Conservation (phyloP, 345 rosid species). For the Syzygium jambos region DNA sequence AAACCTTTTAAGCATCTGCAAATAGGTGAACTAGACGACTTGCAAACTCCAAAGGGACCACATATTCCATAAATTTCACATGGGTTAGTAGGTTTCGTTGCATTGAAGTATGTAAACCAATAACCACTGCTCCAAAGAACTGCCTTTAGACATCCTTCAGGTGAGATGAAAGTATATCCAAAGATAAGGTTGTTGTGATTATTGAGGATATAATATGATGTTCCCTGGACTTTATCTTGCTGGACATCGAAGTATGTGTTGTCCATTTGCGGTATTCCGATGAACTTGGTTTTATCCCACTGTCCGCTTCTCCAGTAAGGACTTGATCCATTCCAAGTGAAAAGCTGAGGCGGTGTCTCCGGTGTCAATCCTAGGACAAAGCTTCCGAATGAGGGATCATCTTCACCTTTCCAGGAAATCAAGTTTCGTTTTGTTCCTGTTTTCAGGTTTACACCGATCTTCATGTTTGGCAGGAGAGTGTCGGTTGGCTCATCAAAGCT, state of each 20-base stretch:
- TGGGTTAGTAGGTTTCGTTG: conserved; percentile 4
- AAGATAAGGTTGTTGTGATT: not conserved
- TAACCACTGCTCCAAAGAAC: not conserved
- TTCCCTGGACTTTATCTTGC: not conserved
- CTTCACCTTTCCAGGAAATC: conserved; percentile 12
- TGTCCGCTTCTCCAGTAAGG: not conserved
- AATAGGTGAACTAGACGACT: not conserved
- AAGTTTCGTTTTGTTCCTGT: conserved; percentile 4
- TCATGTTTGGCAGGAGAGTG: conserved; percentile 26
- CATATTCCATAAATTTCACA: conserved; percentile 20
- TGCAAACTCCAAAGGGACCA: conserved; percentile 20
- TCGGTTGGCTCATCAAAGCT: conserved; percentile 31
- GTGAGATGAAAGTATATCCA: not conserved
- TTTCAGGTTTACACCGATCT: conserved; percentile 14
- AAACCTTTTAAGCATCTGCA: conserved; percentile 28
- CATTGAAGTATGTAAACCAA: conserved; percentile 2
- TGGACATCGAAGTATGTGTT: not conserved
- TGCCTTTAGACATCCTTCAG: not conserved
- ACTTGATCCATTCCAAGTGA: conserved; percentile 1
- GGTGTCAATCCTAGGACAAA: conserved; percentile 7
- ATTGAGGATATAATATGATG: not conserved
- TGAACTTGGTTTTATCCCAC: not conserved
- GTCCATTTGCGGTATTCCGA: not conserved
- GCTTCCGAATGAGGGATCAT: conserved; percentile 19
- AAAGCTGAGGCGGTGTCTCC: conserved; percentile 14